Conservation (phyloP, 139 green algal genomes). For the Coelastrella sp. region DNA sequence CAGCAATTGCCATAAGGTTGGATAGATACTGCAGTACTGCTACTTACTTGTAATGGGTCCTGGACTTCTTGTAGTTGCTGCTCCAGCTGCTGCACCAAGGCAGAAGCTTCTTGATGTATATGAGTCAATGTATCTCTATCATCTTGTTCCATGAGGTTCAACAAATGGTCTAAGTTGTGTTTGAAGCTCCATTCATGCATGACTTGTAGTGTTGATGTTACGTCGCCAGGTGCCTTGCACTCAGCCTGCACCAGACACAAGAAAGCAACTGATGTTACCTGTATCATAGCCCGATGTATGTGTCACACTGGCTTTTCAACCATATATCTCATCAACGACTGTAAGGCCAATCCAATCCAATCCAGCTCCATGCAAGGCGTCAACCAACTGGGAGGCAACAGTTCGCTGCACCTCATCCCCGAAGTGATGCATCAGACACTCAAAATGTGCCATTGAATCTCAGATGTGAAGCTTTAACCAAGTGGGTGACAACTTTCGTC, state of each 20-base stretch:
- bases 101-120: not conserved
- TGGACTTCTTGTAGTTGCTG: slow-evolving; percentile 9
- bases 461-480: no score
- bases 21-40: not conserved
- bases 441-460: no score
- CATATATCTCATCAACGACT: not conserved
- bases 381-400: no score
- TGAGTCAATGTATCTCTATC: not conserved
- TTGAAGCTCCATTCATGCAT: slow-evolving; percentile 22
- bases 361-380: not conserved
- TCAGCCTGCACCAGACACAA: slow-evolving; percentile 19
- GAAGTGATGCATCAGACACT: no score
- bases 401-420: no score
- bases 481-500: no score
- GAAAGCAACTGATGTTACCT: no score
- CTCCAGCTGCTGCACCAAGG: slow-evolving; percentile 25
- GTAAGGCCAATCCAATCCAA: no score
- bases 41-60: slow-evolving; percentile 2
- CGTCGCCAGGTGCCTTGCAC: not conserved
- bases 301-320: no score
- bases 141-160: not conserved
- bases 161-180: not conserved
- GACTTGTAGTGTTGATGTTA: not conserved
- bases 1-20: no score
- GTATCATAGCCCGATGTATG: no score